Conservation (phyloP, 495 filamentous ascomycete species). For the Lichina pygmaea region DNA sequence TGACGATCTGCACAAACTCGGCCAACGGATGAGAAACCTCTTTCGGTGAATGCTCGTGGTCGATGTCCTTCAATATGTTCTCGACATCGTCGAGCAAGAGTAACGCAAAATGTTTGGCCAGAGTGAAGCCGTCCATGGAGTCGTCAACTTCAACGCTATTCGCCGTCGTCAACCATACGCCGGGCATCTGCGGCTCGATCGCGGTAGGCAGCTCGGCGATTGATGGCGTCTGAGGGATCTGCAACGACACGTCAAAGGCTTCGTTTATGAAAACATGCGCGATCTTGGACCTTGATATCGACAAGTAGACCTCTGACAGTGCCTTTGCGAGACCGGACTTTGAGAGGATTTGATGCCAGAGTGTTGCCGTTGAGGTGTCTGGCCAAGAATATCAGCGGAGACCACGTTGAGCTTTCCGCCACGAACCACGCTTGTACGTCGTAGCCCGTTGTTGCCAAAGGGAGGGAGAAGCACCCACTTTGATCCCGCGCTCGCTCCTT, state of each 20-base stretch:
- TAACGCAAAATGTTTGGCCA: constrained; percentile 66
- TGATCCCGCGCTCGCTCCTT: constrained; percentile 58
- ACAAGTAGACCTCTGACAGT: constrained; percentile 52
- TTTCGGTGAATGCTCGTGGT: constrained; percentile 31
- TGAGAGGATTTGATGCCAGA: constrained; percentile 44
- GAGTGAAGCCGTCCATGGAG: constrained; percentile 23
- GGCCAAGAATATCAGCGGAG: background rate
- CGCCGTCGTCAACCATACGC: constrained; percentile 66
- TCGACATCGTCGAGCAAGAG: constrained; percentile 66
- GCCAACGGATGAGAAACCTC: constrained; percentile 44
- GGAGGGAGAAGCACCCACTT: constrained; percentile 19
- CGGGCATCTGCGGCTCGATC: constrained; percentile 34
- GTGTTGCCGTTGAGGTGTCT: constrained; percentile 25
- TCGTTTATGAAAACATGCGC: constrained; percentile 37
- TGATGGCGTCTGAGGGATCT: constrained; percentile 60
- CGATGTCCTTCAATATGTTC: constrained; percentile 58
- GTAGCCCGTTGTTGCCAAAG: too few relatives aligned
- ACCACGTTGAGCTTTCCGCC: too few relatives aligned
- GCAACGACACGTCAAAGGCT: constrained; percentile 43
- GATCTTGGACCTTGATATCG: constrained; percentile 60
- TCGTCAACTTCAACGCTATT: constrained; percentile 48
- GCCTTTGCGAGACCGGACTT: constrained; percentile 60
- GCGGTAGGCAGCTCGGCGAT: constrained; percentile 43
- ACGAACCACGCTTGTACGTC: background rate
- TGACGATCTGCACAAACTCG: constrained; percentile 61